Percentiles rank a stretch among this genome's conserved stretches.
Conservation (phyloP, 2,329 filamentous ascomycete species). For the Aulographum hederae region DNA sequence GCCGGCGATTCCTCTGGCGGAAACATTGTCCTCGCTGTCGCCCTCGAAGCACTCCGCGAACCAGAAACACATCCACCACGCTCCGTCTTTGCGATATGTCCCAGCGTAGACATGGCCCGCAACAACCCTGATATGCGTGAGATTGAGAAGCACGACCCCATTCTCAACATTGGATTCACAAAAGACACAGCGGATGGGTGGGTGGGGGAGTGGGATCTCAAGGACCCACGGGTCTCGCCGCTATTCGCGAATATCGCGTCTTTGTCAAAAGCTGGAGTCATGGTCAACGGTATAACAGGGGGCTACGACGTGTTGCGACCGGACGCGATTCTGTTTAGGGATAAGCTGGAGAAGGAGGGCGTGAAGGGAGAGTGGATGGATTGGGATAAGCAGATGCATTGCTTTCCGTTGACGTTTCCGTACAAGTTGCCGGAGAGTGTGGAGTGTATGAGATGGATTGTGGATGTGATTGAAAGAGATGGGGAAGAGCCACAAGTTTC, state of each 20-base stretch:
- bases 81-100: slow-evolving; percentile 27
- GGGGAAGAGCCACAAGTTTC: not conserved
- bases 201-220: slow-evolving; percentile 20
- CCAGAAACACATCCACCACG: slow-evolving; percentile 7
- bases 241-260: slow-evolving; percentile 23
- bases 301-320: slow-evolving; percentile 34
- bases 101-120: slow-evolving; percentile 30
- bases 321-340: slow-evolving; percentile 30
- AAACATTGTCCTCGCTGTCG: slow-evolving; percentile 29
- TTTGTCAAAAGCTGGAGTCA: slow-evolving; percentile 21
- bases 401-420: slow-evolving; percentile 28
- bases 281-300: slow-evolving; percentile 33
- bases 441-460: slow-evolving; percentile 3
- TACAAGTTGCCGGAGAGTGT: slow-evolving; percentile 2
- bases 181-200: slow-evolving; percentile 23
- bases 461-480: slow-evolving; percentile 1
- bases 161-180: slow-evolving; percentile 25
- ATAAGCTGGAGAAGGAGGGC: slow-evolving; percentile 23
- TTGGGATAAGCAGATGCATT: slow-evolving; percentile 44
- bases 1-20: slow-evolving; percentile 38
- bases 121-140: slow-evolving; percentile 24
- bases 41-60: slow-evolving; percentile 19
- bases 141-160: slow-evolving; percentile 24
- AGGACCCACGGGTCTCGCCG: slow-evolving; percentile 30
- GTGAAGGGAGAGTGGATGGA: slow-evolving; percentile 36